phyloP scores from a whole-genome alignment of 2,329 filamentous ascomycete genomes.

The Hymenoscyphus albidus region DNA sequence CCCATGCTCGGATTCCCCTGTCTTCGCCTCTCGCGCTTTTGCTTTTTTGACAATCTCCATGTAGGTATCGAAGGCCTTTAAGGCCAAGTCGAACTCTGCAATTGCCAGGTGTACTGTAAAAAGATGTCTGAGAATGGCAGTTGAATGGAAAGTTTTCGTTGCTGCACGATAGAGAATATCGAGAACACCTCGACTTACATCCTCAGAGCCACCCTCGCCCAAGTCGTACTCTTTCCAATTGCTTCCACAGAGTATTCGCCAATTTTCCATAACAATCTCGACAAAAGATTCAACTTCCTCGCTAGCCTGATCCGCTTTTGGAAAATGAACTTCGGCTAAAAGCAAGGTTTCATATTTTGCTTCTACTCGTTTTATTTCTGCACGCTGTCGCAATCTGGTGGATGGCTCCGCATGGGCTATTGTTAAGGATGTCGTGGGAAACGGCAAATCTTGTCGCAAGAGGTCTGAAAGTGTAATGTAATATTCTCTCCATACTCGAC shows the following conservation, averaged over 20 bases:
- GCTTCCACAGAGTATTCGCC: slow-evolving; percentile 74
- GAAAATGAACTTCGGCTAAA: slow-evolving; percentile 76
- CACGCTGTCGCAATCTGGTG: slow-evolving; percentile 60
- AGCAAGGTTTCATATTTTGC: slow-evolving; percentile 74
- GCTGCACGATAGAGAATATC: slow-evolving; percentile 88
- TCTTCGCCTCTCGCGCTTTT: slow-evolving; percentile 79
- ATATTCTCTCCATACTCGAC: slow-evolving; percentile 79
- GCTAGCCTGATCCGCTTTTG: slow-evolving; percentile 75
- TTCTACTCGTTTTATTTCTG: slow-evolving; percentile 78
- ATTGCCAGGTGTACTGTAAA: slow-evolving; percentile 84
- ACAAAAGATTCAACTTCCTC: slow-evolving; percentile 79
- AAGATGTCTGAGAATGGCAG: slow-evolving; percentile 76
- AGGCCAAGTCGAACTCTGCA: slow-evolving; percentile 86
- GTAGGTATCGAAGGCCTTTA: slow-evolving; percentile 90
- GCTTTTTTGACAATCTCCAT: slow-evolving; percentile 81
- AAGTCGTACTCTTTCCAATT: slow-evolving; percentile 79
- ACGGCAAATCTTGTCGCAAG: slow-evolving; percentile 62
- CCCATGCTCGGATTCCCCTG: slow-evolving; percentile 63
- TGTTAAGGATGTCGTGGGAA: slow-evolving; percentile 44
- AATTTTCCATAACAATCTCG: slow-evolving; percentile 76
- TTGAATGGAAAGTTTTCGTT: slow-evolving; percentile 93
- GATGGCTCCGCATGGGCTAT: slow-evolving; percentile 47
- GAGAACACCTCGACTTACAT: slow-evolving; percentile 70
- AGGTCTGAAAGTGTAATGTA: slow-evolving; percentile 76
- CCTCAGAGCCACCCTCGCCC: slow-evolving; percentile 74